Evolutionary conservation across 2,329 filamentous ascomycete genomes (phyloP), one percentile per base, ranked within the genome.

Genomic region (Davidsoniella virescens): DNA sequence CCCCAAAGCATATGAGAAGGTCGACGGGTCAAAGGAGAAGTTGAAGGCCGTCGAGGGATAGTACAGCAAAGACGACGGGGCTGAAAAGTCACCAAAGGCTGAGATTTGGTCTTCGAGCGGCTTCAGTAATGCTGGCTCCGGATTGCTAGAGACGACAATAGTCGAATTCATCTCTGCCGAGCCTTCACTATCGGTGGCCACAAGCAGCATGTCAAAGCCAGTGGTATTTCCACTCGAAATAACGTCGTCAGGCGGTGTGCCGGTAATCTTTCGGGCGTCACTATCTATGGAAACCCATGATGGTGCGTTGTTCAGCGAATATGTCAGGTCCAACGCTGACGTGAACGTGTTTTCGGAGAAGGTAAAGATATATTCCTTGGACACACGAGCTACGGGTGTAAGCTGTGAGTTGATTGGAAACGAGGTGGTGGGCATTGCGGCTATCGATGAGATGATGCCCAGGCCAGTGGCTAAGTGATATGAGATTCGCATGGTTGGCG

Each of bases 401-500:
- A 93, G 73, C 63, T 94, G 87, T 2, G 84, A 80, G 64, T 92
- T 93, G 63, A 94, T 71, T 1, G 87, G 87, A 57, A 88, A 90
- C 44, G 69, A 66, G 44, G 70, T 59, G 20, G 62, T 58, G 9
- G 74, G 74, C 16, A 63, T 59, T 48, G 66, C 62, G 37, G 52
- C 55, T n/a, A 61, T 62, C 33, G 64, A 56, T 25, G 55, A 56
- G 39, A 60, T 38, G 50, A 67, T 53, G 5, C 20, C 33, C 36
- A 49, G 33, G 58, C 53, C 44, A 65, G 54, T 53, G 57, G 48
- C 53, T 56, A 52, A 57, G 59, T 47, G 54, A 55, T 50, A 50
- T 56, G 9, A 16, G 9, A 20, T 40, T n/a, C 41, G 33, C 48
- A 53, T 50, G 23, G 20, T 47, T 16, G 9, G 7, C 7, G 12